Evolutionary conservation across 129 eudicot species (phyloP).

Genomic region (Scalesia atractyloides): DNA sequence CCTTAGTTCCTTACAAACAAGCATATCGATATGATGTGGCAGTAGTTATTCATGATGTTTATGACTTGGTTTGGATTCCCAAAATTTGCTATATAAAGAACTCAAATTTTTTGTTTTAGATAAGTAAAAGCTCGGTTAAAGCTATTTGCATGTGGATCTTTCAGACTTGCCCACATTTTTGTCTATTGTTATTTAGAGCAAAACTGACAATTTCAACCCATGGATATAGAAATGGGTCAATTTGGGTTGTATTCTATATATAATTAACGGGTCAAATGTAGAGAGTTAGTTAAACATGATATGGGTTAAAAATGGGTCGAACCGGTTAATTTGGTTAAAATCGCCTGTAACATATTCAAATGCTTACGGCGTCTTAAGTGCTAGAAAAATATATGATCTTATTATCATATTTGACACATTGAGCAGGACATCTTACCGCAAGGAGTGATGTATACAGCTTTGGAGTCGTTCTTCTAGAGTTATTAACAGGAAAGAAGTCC

Average conservation of each 20-base stretch:
- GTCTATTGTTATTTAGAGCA: too few species aligned
- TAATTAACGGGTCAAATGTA: not conserved
- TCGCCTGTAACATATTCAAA: not conserved
- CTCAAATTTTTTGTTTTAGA: too few species aligned
- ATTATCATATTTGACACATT: slow-evolving; percentile 4
- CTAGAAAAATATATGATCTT: not conserved
- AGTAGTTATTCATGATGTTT: not conserved
- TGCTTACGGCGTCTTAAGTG: not conserved
- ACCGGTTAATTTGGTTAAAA: not conserved
- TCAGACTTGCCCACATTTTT: not conserved
- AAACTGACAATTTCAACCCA: not conserved
- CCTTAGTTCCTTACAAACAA: not conserved
- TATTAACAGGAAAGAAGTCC: slow-evolving; percentile 81
- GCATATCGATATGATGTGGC: not conserved
- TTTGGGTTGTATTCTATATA: not conserved
- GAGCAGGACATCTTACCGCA: slow-evolving; percentile 92
- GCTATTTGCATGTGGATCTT: not conserved
- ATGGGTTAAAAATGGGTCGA: too few species aligned
- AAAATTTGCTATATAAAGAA: too few species aligned
- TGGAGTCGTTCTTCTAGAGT: slow-evolving; percentile 88
- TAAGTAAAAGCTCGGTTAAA: too few species aligned
- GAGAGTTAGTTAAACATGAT: too few species aligned
- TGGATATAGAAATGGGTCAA: not conserved
- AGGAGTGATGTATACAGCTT: slow-evolving; percentile 96
- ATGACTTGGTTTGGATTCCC: too few species aligned